phyloP scores from a whole-genome alignment of 495 filamentous ascomycete species.

The Daldinia bambusicola region DNA sequence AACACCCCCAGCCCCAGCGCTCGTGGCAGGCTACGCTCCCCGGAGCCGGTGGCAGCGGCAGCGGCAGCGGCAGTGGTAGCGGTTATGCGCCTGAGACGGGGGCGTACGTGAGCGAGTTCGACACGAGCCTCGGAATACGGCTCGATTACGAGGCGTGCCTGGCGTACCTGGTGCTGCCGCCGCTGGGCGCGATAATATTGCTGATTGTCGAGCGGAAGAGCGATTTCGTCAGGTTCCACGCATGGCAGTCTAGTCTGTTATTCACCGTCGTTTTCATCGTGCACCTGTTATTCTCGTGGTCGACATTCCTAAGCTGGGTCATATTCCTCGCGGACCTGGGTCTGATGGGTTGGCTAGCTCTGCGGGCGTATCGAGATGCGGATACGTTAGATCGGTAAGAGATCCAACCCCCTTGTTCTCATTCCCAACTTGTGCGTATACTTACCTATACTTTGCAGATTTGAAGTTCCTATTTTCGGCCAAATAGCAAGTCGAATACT shows the following conservation, averaged over 20 bases:
- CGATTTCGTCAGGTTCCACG: constrained; percentile 96
- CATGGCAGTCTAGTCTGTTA: constrained; percentile 90
- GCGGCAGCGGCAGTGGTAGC: neutral
- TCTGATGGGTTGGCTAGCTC: constrained; percentile 79
- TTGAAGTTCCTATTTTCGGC: constrained; percentile 90
- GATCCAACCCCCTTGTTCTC: no score
- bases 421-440: no score
- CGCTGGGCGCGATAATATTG: constrained; percentile 84
- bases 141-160: constrained; percentile 87
- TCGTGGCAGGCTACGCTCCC: constrained; percentile 51
- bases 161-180: constrained; percentile 88
- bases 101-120: constrained; percentile 68
- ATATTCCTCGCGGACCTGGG: constrained; percentile 78
- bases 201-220: constrained; percentile 91
- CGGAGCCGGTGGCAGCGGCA: constrained; percentile 8
- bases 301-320: constrained; percentile 82
- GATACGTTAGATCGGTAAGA: constrained; percentile 84
- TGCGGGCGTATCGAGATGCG: constrained; percentile 87
- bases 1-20: constrained; percentile 62
- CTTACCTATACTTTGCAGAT: constrained; percentile 55
- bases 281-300: constrained; percentile 88
- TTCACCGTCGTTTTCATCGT: constrained; percentile 87
- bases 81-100: constrained; percentile 40
- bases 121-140: constrained; percentile 74
- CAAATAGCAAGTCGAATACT: constrained; percentile 87